A percentile compares a stretch with the other conserved stretches of the same genome.
Evolutionary conservation across 768 basidiomycete species (phyloP).

Genomic region (Psilocybe subaeruginosa): DNA sequence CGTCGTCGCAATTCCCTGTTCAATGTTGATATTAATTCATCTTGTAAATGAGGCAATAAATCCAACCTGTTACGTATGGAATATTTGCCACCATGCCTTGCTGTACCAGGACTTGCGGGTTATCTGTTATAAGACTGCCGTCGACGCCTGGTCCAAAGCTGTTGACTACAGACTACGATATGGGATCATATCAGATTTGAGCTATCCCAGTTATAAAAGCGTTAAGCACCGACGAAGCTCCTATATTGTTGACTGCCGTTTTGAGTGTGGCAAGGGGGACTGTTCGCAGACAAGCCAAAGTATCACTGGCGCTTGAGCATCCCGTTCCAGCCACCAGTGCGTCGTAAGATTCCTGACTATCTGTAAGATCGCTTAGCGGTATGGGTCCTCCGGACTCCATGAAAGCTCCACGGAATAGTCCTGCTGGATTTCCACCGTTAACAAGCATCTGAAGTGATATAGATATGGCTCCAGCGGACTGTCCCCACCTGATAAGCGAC

Average conservation of each 20-base stretch:
- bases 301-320: constrained; percentile 35
- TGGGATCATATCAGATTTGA: too few relatives aligned
- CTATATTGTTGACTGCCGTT: constrained; percentile 36
- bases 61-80: constrained; percentile 12
- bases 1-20: constrained; percentile 39
- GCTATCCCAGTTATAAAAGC: not conserved
- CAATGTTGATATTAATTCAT: not conserved
- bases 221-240: too few relatives aligned
- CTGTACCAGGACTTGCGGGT: constrained; percentile 29
- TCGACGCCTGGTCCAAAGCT: constrained; percentile 32
- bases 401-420: constrained; percentile 50
- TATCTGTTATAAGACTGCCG: constrained; percentile 33
- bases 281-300: constrained; percentile 40
- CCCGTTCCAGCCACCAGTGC: constrained; percentile 34
- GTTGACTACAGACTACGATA: not conserved
- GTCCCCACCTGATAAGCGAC: constrained; percentile 33
- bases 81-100: constrained; percentile 35
- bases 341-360: constrained; percentile 50
- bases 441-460: constrained; percentile 53
- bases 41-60: not conserved
- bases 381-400: constrained; percentile 54
- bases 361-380: constrained; percentile 41
- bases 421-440: constrained; percentile 45
- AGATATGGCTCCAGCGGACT: constrained; percentile 55
- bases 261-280: constrained; percentile 39